phyloP scores from a whole-genome alignment of 805 yeast genomes.

The Suhomyces sp. region DNA sequence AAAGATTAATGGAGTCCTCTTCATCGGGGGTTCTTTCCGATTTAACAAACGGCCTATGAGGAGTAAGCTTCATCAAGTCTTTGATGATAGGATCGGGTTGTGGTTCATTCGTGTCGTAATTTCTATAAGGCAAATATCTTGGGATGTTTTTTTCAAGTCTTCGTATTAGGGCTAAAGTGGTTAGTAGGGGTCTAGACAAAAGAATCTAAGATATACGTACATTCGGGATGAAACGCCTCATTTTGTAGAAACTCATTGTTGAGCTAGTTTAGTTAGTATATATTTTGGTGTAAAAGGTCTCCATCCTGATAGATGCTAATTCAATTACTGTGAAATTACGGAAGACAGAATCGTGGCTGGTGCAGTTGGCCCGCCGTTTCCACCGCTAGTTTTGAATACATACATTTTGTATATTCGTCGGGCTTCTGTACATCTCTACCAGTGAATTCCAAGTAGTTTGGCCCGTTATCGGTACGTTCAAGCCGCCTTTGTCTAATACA shows the following conservation, averaged over 20 bases:
- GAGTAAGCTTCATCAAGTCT: conserved; percentile 31
- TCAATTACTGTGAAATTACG: conserved; percentile 1
- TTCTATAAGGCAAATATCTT: conserved; percentile 13
- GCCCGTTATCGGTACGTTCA: not conserved
- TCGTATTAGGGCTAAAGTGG: conserved; percentile 13
- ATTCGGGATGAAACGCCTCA: conserved; percentile 6
- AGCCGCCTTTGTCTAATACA: not conserved
- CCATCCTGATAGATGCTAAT: not conserved
- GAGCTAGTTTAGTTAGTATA: conserved; percentile 1
- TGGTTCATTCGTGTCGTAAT: not conserved
- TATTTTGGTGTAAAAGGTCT: not conserved
- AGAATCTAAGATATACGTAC: not conserved
- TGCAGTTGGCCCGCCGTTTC: not conserved
- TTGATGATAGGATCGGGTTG: conserved; percentile 29
- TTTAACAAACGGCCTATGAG: conserved; percentile 18
- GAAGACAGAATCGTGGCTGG: not conserved
- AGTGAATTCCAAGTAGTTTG: not conserved
- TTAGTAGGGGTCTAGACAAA: not conserved
- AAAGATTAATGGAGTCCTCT: conserved; percentile 24
- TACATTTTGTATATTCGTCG: conserved; percentile 2
- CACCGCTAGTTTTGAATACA: not conserved
- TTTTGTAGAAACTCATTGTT: conserved; percentile 2
- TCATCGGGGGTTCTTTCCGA: conserved; percentile 1
- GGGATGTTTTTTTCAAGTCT: conserved; percentile 14
- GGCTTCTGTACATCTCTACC: conserved; percentile 1